These are phyloP conservation scores for Saccharomyces eubayanus DNA, from an alignment of 805 yeast species.

Conservation along the genomic window DNA sequence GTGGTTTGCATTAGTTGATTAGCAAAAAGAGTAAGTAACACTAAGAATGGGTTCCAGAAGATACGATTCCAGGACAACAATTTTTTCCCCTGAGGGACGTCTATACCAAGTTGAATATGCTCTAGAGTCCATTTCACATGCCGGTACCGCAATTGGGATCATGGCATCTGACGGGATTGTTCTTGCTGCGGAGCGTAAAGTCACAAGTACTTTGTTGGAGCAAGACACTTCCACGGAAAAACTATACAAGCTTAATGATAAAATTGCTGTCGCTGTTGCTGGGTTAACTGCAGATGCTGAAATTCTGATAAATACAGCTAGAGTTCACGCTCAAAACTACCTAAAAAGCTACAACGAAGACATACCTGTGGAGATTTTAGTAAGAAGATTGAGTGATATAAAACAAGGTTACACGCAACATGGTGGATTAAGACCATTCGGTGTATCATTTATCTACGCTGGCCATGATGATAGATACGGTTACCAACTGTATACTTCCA, in stretches of 20 bases:
- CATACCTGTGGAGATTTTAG: slow-evolving; percentile 87
- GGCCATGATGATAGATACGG: slow-evolving; percentile 88
- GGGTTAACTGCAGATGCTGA: slow-evolving; percentile 98
- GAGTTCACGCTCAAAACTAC: slow-evolving; percentile 76
- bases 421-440: slow-evolving; percentile 97
- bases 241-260: slow-evolving; percentile 75
- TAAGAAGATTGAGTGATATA: slow-evolving; percentile 80
- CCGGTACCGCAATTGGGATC: slow-evolving; percentile 94
- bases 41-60: slow-evolving; percentile 71
- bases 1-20: neutral
- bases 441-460: slow-evolving; percentile 92
- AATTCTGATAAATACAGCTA: slow-evolving; percentile 78
- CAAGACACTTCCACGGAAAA: slow-evolving; percentile 92
- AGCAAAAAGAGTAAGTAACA: neutral
- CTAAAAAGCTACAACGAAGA: slow-evolving; percentile 83
- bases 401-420: slow-evolving; percentile 98
- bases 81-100: slow-evolving; percentile 98
- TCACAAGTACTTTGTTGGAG: slow-evolving; percentile 84
- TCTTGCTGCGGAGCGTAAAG: slow-evolving; percentile 93
- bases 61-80: slow-evolving; percentile 98
- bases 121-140: slow-evolving; percentile 93
- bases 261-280: slow-evolving; percentile 88
- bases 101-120: slow-evolving; percentile 96
- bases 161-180: slow-evolving; percentile 84
- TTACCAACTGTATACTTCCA: slow-evolving; percentile 87